Base-by-base conservation (phyloP, 1,284 basidiomycete species). In the Ceraceosorus guamensis region DNA sequence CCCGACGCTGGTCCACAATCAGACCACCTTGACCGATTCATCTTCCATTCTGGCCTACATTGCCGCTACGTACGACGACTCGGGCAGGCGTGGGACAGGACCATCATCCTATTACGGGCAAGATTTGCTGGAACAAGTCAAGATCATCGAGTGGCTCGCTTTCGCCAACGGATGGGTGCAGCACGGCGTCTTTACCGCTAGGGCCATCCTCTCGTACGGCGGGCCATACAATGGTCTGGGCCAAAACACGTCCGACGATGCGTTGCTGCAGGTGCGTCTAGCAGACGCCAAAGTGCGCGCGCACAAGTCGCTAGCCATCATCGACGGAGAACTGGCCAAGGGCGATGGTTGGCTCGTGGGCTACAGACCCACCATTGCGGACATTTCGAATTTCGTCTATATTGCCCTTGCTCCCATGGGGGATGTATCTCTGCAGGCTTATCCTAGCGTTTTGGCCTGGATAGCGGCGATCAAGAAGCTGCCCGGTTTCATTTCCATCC, bases 341-440 rank as follows among this genome's bases (percentile, higher is more conserved):
- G 30, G n/a, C 3, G 50, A 37, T 33, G 46, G 46, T 11, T 52
- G 50, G 50, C 50, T 52, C 24, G 43, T 37, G 2, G 31, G 14
- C 46, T 13, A 37, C 16, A 16, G 50, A 43, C 41, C 44, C 6
- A 52, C 50, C 8, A 52, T 52, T 52, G 50, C 50, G 6, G 50
- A 52, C 30, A 48, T 52, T 10, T 48, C 50, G 7, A 37, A 46
- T 11, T 52, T 52, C 18, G 46, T 52, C 51, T 54, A 54, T 33
- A 37, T 54, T 7, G 52, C 52, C 24, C 43, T 54, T 16, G 52
- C 52, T 7, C 52, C 52, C 14, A 54, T 54, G 52, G 52, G 52
- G 13, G 52, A 54, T 33, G 41, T 54, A 16, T 18, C 13, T 14
- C 52, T 54, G 10, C 31, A 54, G 11, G 13, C 13, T 13, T 49